phyloP scores from a whole-genome alignment of 2,329 filamentous ascomycete genomes.

The Canariomyces notabilis region DNA sequence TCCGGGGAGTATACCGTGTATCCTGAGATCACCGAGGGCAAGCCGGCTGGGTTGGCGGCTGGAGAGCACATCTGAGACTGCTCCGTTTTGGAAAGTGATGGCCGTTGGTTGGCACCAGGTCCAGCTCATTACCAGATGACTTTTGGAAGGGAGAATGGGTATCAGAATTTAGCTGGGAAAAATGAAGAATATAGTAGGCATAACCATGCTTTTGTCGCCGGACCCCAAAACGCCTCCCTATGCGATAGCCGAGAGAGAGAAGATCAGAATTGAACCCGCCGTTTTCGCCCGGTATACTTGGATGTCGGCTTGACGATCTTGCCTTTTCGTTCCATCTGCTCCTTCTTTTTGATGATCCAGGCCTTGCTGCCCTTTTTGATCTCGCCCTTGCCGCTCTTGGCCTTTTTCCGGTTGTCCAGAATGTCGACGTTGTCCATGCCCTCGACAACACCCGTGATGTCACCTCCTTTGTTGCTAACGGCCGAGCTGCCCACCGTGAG shows the following conservation, averaged over 20 bases:
- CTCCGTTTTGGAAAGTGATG: not conserved
- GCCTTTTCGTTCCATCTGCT: constrained; percentile 90
- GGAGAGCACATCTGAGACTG: constrained; percentile 13
- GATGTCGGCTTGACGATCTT: constrained; percentile 89
- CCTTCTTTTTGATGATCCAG: constrained; percentile 83
- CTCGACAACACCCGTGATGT: constrained; percentile 85
- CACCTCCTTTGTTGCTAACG: constrained; percentile 52
- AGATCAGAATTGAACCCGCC: constrained; percentile 67
- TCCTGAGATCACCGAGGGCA: constrained; percentile 23
- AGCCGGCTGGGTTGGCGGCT: constrained; percentile 18
- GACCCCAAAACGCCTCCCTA: constrained; percentile 17
- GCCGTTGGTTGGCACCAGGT: no score
- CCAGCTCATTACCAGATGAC: not conserved
- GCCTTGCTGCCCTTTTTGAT: constrained; percentile 77
- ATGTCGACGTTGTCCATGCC: constrained; percentile 88
- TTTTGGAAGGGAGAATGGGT: constrained; percentile 20
- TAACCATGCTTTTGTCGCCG: constrained; percentile 6
- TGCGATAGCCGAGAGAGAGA: constrained; percentile 4
- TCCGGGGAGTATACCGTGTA: constrained; percentile 21
- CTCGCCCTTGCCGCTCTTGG: constrained; percentile 44
- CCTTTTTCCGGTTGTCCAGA: constrained; percentile 59
- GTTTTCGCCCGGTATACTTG: constrained; percentile 90
- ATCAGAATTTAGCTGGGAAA: constrained; percentile 17
- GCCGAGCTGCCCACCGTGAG: constrained; percentile 72
- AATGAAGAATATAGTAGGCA: constrained; percentile 2